phyloP scores from a whole-genome alignment of 2,329 filamentous ascomycete species.

The Parasarocladium wereldwijsianum region DNA sequence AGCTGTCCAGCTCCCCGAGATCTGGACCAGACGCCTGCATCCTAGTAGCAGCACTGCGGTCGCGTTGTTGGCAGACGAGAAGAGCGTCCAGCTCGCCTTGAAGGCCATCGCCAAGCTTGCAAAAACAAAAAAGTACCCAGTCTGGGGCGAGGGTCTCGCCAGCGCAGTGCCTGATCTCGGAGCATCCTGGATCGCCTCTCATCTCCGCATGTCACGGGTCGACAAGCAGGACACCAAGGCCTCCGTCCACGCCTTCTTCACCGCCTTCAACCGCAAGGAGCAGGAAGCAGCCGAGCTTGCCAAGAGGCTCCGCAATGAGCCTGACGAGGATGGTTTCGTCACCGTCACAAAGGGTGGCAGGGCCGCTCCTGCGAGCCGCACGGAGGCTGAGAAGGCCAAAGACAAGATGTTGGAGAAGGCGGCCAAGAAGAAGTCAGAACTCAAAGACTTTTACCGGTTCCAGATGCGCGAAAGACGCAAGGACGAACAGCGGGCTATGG shows the following conservation, averaged over 20 bases:
- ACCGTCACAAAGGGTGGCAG: constrained; percentile 74
- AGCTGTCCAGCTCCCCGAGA: constrained; percentile 46
- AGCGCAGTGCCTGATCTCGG: constrained; percentile 45
- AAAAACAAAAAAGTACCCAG: constrained; percentile 44
- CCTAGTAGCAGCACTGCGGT: constrained; percentile 66
- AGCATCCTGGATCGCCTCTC: constrained; percentile 40
- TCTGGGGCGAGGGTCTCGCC: constrained; percentile 53
- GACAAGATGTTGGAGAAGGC: constrained; percentile 48
- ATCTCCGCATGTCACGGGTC: constrained; percentile 60
- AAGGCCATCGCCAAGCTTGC: constrained; percentile 55
- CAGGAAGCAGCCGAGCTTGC: constrained; percentile 46
- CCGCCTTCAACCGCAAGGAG: constrained; percentile 60
- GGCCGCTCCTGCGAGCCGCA: constrained; percentile 56
- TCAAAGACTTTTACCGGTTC: constrained; percentile 71
- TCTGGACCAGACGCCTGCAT: constrained; percentile 59
- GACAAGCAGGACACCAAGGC: constrained; percentile 50
- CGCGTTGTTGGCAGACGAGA: constrained; percentile 69
- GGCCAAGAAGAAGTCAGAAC: constrained; percentile 45
- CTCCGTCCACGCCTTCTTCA: constrained; percentile 75
- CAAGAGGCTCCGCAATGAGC: constrained; percentile 56
- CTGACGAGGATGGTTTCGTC: constrained; percentile 90
- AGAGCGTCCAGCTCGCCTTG: constrained; percentile 60
- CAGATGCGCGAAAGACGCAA: constrained; percentile 69
- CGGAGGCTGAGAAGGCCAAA: constrained; percentile 49
- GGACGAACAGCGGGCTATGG: constrained; percentile 51